These are phyloP conservation scores for Leccinum subspadiceum DNA, from an alignment of 1,284 basidiomycete species.

Conservation along the genomic window DNA sequence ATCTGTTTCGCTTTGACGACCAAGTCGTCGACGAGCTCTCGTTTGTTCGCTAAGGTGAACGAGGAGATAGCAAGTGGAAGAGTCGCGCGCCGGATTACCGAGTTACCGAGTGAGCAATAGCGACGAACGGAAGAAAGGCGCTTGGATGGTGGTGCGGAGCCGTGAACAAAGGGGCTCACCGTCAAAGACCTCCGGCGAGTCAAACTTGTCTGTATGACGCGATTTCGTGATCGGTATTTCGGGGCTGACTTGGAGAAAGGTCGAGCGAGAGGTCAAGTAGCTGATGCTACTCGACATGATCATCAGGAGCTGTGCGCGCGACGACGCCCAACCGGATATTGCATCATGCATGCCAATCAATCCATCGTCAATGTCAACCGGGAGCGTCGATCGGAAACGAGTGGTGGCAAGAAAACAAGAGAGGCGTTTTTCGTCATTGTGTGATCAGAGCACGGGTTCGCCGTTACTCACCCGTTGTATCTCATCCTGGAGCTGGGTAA, in stretches of 20 bases:
- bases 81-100: background rate
- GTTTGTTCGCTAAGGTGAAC: slow-evolving; percentile 60
- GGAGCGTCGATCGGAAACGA: background rate
- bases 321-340: background rate
- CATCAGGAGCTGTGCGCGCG: slow-evolving; percentile 58
- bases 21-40: slow-evolving; percentile 75
- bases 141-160: background rate
- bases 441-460: background rate
- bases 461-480: slow-evolving; percentile 64
- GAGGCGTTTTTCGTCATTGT: background rate
- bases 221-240: slow-evolving; percentile 76
- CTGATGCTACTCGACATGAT: slow-evolving; percentile 79
- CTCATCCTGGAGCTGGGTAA: slow-evolving; percentile 85
- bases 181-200: slow-evolving; percentile 64
- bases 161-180: slow-evolving; percentile 34
- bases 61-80: too few relatives aligned
- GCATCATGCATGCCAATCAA: background rate
- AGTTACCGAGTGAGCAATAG: background rate
- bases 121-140: background rate
- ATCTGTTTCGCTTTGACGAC: slow-evolving; percentile 83
- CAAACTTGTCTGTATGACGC: slow-evolving; percentile 66
- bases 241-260: slow-evolving; percentile 69
- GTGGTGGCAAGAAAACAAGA: background rate
- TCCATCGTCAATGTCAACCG: background rate
- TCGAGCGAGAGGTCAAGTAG: slow-evolving; percentile 71